Base-by-base conservation (phyloP, 345 rosid genomes). In the Sisymbrium altissimum region DNA sequence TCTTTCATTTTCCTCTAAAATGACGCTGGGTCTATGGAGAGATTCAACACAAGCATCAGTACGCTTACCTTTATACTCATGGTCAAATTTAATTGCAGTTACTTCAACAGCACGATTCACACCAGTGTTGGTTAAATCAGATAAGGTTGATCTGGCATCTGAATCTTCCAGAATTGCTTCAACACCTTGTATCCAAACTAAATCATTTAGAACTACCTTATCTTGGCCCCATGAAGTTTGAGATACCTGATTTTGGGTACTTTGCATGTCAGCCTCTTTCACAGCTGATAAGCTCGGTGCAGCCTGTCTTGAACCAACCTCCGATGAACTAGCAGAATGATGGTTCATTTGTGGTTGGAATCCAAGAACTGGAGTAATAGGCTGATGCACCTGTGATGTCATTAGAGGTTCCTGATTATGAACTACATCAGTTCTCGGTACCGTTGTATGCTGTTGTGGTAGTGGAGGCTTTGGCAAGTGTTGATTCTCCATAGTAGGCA, bases 381-480 rank as follows among this genome's bases (percentile, higher is more conserved):
- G 54, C 6, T 19, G 54, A 49, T 49, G 14, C 5, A 18, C 29
- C 6, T 5, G 0, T 7, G 5, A 30, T 30, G 33, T 30, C 7
- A 19, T 14, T 13, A 11, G 29, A 49, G 13, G 7, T 5, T 41
- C 18, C 27, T 48, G 54, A 18, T 48, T 48, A 48, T 19, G 27
- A 18, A 9, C 6, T 1, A 5, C 27, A 19, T 19, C 13, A 9
- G 27, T 17, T 46, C 25, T 46, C 9, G 52, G 17, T 18, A 12
- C 6, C 8, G 13, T 13, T 10, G 46, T 43, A 14, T 57, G 48
- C 4, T 57, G 62, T 3, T 57, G 41, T 17, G 62, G 44, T 9
- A 58, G 9, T 58, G 63, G 17, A 35, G 41, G 63, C 45, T 80
- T 86, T 70, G 82, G 63, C 75, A 77, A 44, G 12, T 25, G 27